Percentiles rank a stretch among this genome's conserved stretches.
Conservation (phyloP, 768 basidiomycete genomes). For the Russula virescens region DNA sequence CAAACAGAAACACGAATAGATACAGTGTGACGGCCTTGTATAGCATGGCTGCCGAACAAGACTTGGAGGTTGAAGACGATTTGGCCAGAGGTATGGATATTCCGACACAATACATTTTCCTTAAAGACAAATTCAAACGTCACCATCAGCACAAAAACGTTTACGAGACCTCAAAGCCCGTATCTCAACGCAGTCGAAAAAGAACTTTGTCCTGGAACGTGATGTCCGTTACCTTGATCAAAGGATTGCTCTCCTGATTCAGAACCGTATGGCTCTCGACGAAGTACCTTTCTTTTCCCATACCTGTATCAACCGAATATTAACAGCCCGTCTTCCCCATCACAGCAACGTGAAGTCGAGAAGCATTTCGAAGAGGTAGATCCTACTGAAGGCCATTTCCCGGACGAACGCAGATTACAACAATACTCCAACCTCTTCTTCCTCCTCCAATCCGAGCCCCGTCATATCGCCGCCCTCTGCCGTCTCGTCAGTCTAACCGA, state of each 20-base stretch:
- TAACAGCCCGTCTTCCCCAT: slow-evolving; percentile 17
- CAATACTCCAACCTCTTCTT: slow-evolving; percentile 99
- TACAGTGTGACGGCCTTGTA: slow-evolving; percentile 95
- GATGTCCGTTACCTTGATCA: slow-evolving; percentile 98
- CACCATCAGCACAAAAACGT: slow-evolving; percentile 81
- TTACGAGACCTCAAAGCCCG: slow-evolving; percentile 92
- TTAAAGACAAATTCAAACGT: slow-evolving; percentile 13
- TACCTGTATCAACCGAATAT: not conserved
- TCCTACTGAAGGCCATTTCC: slow-evolving; percentile 84
- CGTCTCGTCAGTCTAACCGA: slow-evolving; percentile 93
- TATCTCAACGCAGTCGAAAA: slow-evolving; percentile 98
- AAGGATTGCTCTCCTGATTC: slow-evolving; percentile 93
- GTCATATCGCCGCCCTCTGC: slow-evolving; percentile 94
- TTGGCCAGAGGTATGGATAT: slow-evolving; percentile 73
- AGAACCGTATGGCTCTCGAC: slow-evolving; percentile 96
- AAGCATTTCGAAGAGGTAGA: slow-evolving; percentile 94
- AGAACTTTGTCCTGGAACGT: slow-evolving; percentile 98
- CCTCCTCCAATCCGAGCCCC: slow-evolving; percentile 94
- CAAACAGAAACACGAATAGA: slow-evolving; percentile 91
- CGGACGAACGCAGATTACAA: slow-evolving; percentile 89
- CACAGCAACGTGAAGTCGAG: slow-evolving; percentile 90
- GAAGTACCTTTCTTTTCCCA: slow-evolving; percentile 49
- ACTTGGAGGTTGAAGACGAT: slow-evolving; percentile 96
- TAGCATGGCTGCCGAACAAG: slow-evolving; percentile 98
- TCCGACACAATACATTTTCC: slow-evolving; percentile 1